These are phyloP conservation scores for Aureobasidium lini DNA, from an alignment of 2,329 filamentous ascomycete genomes.

Conservation along the genomic window DNA sequence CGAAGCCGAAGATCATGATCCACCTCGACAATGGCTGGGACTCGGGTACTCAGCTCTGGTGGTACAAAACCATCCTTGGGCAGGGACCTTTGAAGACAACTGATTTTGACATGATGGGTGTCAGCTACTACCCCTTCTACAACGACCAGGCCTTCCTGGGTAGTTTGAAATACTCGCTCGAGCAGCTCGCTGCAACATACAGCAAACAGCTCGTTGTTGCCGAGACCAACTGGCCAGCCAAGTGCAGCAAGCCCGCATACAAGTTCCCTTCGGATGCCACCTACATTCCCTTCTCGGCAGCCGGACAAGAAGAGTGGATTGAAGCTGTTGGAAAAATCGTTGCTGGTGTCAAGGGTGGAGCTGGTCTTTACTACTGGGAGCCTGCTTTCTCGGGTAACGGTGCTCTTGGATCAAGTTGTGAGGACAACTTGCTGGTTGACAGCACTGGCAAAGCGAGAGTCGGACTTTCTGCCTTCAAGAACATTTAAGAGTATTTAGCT, in stretches of 20 bases:
- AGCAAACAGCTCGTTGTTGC: slow-evolving; percentile 22
- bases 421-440: slow-evolving; percentile 23
- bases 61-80: slow-evolving; percentile 24
- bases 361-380: slow-evolving; percentile 27
- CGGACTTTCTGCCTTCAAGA: slow-evolving; percentile 9
- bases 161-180: slow-evolving; percentile 19
- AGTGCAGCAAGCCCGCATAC: slow-evolving; percentile 22
- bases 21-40: slow-evolving; percentile 30
- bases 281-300: slow-evolving; percentile 22
- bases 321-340: slow-evolving; percentile 19
- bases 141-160: slow-evolving; percentile 22
- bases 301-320: slow-evolving; percentile 24
- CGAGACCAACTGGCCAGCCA: slow-evolving; percentile 25
- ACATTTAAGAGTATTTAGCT: neutral
- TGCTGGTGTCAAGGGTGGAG: slow-evolving; percentile 18
- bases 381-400: slow-evolving; percentile 25
- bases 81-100: slow-evolving; percentile 20
- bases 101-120: slow-evolving; percentile 25
- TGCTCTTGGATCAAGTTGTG: slow-evolving; percentile 22
- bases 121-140: slow-evolving; percentile 27
- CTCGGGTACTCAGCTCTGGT: slow-evolving; percentile 22
- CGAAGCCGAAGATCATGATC: slow-evolving; percentile 25
- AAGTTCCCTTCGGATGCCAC: slow-evolving; percentile 21
- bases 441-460: slow-evolving; percentile 21
- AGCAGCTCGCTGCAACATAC: slow-evolving; percentile 20